Base-by-base conservation (phyloP, 345 rosid genomes). In the Camelina sativa region DNA sequence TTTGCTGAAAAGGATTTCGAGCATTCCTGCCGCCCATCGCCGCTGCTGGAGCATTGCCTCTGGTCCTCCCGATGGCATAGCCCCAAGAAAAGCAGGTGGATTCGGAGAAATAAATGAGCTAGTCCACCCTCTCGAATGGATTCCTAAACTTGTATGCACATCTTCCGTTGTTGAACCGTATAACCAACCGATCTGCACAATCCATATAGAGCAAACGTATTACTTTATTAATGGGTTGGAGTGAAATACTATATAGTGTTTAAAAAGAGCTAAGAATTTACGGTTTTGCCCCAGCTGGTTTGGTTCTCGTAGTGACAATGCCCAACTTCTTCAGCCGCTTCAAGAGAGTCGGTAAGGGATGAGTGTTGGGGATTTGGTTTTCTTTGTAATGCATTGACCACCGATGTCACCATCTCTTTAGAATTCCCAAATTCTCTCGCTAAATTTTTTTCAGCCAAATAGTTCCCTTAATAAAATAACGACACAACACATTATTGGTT, bases 151-250 rank as follows among this genome's bases (percentile, higher is more conserved):
- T 0, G 98, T 91, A 5, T 85, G 55, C 3, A 67, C 0, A 37
- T 89, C 98, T 77, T 93, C 93, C 2, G 87, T 11, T 0, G 69
- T 40, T 17, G 98, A 82, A 35, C 86, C 98, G 51, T 93, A 89
- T 34, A 82, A 76, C 91, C 85, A 88, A 5, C 98, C 96, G 8
- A 84, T 17, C 90, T 88, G 23, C 34, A 34, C 12, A 61, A 9
- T 9, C 3, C 41, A 38, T 34, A 8, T 8, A 37, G 2, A 37
- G 41, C 41, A 38, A 38, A 10, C 6, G 5, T 4, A 4, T 28
- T 28, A 28, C 11, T 44, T 63, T 8, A 11, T n/a, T 44, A 48
- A 8, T 4, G 57, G 6, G 1, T 17, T 32, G 0, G 9, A 6
- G 37, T 34, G 8, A 34, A 34, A 34, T 34, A 34, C 37, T 30